phyloP scores from a whole-genome alignment of 768 basidiomycete species.

The Leccinum subgranulosum region DNA sequence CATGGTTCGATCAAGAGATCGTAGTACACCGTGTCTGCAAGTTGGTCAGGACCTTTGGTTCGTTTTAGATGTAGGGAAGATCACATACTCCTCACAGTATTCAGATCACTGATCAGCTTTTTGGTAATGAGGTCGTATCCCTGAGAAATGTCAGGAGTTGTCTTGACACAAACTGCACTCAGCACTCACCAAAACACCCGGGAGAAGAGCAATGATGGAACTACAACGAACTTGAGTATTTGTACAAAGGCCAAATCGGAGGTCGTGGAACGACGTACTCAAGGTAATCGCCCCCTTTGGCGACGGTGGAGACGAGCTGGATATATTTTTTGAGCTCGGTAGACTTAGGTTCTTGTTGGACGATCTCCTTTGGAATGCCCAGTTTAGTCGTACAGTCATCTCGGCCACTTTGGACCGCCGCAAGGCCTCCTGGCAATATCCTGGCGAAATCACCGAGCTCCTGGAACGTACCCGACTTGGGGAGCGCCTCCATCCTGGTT shows the following conservation, averaged over 20 bases:
- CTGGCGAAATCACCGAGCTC: background rate
- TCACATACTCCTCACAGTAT: slow-evolving; percentile 2
- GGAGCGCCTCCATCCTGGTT: background rate
- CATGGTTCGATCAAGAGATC: background rate
- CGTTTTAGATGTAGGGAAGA: background rate
- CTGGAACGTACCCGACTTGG: background rate
- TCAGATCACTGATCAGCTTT: background rate
- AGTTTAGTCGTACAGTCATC: background rate
- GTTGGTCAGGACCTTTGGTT: background rate
- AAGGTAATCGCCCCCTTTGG: background rate
- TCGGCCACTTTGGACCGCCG: background rate
- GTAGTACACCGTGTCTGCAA: background rate
- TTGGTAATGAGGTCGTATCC: background rate
- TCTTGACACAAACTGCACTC: background rate
- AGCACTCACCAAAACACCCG: slow-evolving; percentile 4
- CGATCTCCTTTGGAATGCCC: background rate
- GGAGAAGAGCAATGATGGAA: background rate
- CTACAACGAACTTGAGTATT: background rate
- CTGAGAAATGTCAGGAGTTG: background rate
- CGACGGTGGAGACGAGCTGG: background rate
- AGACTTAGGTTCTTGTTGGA: background rate
- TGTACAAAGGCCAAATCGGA: background rate
- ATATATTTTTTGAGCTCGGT: background rate
- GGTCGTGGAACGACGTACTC: slow-evolving; percentile 1
- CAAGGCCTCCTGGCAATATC: background rate